Evolutionary conservation across 1,284 basidiomycete species (phyloP), one percentile per base, ranked within the genome.

Genomic region (Ustilago cynodontis): DNA sequence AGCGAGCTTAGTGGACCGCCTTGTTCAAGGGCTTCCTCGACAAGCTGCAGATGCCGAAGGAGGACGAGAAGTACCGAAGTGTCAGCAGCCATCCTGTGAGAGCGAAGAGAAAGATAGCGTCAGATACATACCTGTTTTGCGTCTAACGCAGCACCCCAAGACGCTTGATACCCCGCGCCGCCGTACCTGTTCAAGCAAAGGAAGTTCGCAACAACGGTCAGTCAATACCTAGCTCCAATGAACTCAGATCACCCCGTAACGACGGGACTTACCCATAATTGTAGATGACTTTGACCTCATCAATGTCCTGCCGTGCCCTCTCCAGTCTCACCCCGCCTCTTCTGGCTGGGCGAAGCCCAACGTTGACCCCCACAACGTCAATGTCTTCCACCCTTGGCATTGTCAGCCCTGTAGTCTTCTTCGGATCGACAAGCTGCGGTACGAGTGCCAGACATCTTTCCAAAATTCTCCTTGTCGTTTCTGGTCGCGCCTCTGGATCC

Each of bases 81-180:
- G n/a, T 45, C 50, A 58, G 51, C 39, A 26, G 8, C 13, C 22
- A 4, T 6, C 11, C 0, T 16, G 16, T 43, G 9, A 45, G n/a
- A 9, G 29, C 14, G 3, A 2, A 22, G 2, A 8, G 10, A 18
- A 3, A 2, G 28, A 3, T 6, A 2, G 22, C 11, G 14, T 14
- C 14, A 8, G 35, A 6, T 20, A 68, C 68, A 51, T 51, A 77
- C 70, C 55, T 67, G 18, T 33, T 77, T 73, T 0, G 62, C 68
- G 5, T 81, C 71, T 14, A 76, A 47, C 14, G 80, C 81, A 10
- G 78, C 80, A 33, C 81, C 81, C 81, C 80, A 81, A 28, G 76
- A 79, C 26, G 71, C 69, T 59, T 83, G 81, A n/a, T 83, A 83
- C 0, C 81, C 81, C 2, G 62, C 60, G 8, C 80, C 80, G 28